Base-by-base conservation (phyloP, 2,329 filamentous ascomycete species). In the Camptophora hylomeconis region DNA sequence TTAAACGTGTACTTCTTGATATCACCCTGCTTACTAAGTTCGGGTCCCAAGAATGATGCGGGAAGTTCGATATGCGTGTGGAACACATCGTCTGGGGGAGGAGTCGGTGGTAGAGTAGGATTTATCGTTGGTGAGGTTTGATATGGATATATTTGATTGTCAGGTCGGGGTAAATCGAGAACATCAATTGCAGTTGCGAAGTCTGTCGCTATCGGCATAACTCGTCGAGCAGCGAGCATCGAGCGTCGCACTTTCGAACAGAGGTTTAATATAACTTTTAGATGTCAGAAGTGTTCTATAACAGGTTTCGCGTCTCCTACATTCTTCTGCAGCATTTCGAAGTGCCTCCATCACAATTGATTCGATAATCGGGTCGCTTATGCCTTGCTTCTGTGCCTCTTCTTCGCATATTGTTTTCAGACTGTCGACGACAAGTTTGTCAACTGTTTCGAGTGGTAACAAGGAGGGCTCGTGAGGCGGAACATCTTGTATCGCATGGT, bases 151-250 rank as follows among this genome's bases (percentile, higher is more conserved):
- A 43, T 32, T 32, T 42, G 41, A 30, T 45, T 41, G 26, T 43
- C 38, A 1, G 33, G 42, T 18, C 37, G 17, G 5, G 38, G 54
- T 44, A 13, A 55, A 36, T 45, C 56, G 45, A 48, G 52, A 44
- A 45, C 54, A 20, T 62, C 53, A 27, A 70, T 57, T 7, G 64
- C 64, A 31, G 56, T 53, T 33, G 68, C 60, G 47, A 75, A 75
- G 49, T 77, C 72, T 37, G 64, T 58, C 1, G 71, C 63, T 13
- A 71, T 63, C 2, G 70, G 65, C 24, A 61, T 57, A 7, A 56
- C 61, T 28, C 72, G 65, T 26, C 72, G 63, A 28, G 60, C 60
- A 24, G 61, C 59, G 21, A 58, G 50, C 72, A 76, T 77, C 5
- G 69, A 72, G 25, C 60, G 58, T 21, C 63, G 63, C 18, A 72